Percentiles rank a stretch among this genome's conserved stretches.
These are phyloP conservation scores for Triticum turgidum DNA, from an alignment of 176 grass and related monocot species.

Conservation along the genomic window DNA sequence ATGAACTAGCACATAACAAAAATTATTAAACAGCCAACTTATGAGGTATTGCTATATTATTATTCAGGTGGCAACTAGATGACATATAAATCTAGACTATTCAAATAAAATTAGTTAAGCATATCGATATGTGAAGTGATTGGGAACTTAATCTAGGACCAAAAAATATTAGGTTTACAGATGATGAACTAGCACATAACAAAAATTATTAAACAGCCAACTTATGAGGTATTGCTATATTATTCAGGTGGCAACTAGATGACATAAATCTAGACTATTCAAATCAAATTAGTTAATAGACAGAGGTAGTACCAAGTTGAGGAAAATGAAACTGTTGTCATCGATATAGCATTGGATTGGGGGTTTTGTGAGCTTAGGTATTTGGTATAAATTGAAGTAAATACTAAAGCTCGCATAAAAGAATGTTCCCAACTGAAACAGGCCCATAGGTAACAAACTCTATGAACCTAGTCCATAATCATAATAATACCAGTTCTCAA, in stretches of 20 bases:
- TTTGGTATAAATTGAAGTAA: not conserved
- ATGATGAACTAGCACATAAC: not conserved
- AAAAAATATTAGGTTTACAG: not conserved
- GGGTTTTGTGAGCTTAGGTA: not conserved
- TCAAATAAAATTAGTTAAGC: conserved; percentile 7
- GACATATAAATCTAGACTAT: not conserved
- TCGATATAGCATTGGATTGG: not conserved
- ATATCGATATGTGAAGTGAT: not conserved
- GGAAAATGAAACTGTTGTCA: not conserved
- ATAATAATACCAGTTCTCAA: not conserved
- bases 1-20: not conserved
- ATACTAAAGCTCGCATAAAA: not conserved
- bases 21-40: not conserved
- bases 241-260: not conserved
- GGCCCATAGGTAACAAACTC: not conserved
- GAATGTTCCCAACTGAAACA: not conserved
- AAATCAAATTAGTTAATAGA: conserved; percentile 12
- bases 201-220: not conserved
- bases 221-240: not conserved
- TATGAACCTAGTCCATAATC: not conserved
- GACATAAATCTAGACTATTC: not conserved
- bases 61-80: not conserved
- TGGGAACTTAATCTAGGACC: not conserved
- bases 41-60: not conserved
- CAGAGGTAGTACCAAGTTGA: not conserved